A percentile compares a stretch with the other conserved stretches of the same genome.
These are phyloP conservation scores for Phialocephala sp. DNA, from an alignment of 2,329 filamentous ascomycete genomes.

Conservation along the genomic window DNA sequence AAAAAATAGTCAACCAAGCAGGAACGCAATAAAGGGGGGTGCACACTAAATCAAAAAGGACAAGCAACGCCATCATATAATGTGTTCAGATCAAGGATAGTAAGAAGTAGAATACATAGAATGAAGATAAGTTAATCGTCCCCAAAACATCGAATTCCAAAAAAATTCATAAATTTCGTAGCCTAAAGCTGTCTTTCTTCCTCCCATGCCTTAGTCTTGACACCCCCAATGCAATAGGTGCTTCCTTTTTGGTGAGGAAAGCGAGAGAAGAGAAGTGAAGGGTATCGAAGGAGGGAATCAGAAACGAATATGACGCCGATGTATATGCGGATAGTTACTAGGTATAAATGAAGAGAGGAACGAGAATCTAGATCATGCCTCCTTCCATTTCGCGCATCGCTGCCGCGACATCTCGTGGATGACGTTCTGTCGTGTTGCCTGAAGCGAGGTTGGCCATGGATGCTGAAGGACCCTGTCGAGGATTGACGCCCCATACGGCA, in stretches of 20 bases:
- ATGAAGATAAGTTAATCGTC: slow-evolving; percentile 13
- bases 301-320: slow-evolving; percentile 25
- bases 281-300: slow-evolving; percentile 34
- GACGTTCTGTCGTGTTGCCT: slow-evolving; percentile 34
- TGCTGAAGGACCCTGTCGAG: slow-evolving; percentile 20
- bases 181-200: slow-evolving; percentile 16
- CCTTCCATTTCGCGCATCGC: slow-evolving; percentile 40
- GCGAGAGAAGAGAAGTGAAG: slow-evolving; percentile 25
- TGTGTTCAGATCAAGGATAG: slow-evolving; percentile 34
- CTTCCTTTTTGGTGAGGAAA: slow-evolving; percentile 10
- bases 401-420: slow-evolving; percentile 42
- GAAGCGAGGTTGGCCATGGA: slow-evolving; percentile 20
- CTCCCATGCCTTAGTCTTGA: slow-evolving; percentile 17
- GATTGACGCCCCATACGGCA: slow-evolving; percentile 28
- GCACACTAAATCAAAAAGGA: slow-evolving; percentile 4
- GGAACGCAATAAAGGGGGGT: slow-evolving; percentile 9
- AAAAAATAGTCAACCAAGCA: slow-evolving; percentile 12
- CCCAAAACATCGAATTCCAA: slow-evolving; percentile 11
- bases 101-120: slow-evolving; percentile 40
- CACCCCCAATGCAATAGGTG: slow-evolving; percentile 26
- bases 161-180: slow-evolving; percentile 29
- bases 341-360: background rate
- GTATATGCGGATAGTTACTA: slow-evolving; percentile 21
- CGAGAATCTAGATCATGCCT: slow-evolving; percentile 41
- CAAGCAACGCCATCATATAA: slow-evolving; percentile 28